Evolutionary conservation across 352 stramenopile species (phyloP).

Genomic region (Globisporangium paroecandrum): DNA sequence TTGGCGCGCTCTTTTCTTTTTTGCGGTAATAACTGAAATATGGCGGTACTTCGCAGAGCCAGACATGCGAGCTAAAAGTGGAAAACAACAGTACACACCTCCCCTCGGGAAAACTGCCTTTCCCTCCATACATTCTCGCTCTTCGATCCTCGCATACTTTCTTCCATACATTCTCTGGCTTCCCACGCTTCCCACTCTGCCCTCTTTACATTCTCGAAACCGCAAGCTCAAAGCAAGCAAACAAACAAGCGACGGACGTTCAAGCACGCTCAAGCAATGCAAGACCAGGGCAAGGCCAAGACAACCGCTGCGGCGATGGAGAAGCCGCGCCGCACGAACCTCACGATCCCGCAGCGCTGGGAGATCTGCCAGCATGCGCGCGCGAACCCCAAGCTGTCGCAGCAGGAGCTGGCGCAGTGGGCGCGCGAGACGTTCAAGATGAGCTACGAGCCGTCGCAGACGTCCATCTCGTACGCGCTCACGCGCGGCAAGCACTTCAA

Average conservation of each 20-base stretch:
- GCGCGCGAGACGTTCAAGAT: slow-evolving; percentile 69
- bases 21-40: too few relatives aligned
- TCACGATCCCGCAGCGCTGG: slow-evolving; percentile 81
- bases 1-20: too few relatives aligned
- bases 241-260: neutral
- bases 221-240: neutral
- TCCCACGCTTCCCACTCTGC: too few relatives aligned
- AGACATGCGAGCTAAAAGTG: too few relatives aligned
- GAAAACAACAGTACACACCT: too few relatives aligned
- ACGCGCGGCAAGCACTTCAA: slow-evolving; percentile 69
- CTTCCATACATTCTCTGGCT: too few relatives aligned
- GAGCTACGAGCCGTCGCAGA: slow-evolving; percentile 72
- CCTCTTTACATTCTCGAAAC: slow-evolving; percentile 5
- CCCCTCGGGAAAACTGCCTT: too few relatives aligned
- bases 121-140: too few relatives aligned
- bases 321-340: slow-evolving; percentile 32
- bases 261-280: neutral
- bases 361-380: slow-evolving; percentile 72
- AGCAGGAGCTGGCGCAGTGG: slow-evolving; percentile 74
- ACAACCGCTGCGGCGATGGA: neutral
- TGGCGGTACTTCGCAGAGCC: too few relatives aligned
- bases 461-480: slow-evolving; percentile 81
- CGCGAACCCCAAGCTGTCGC: slow-evolving; percentile 67
- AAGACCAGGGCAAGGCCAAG: neutral
- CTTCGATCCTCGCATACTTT: too few relatives aligned